Evolutionary conservation across 371 early-diverging fungal species (phyloP), one percentile per base, ranked within the genome.

Genomic region (Catenaria anguillulae): DNA sequence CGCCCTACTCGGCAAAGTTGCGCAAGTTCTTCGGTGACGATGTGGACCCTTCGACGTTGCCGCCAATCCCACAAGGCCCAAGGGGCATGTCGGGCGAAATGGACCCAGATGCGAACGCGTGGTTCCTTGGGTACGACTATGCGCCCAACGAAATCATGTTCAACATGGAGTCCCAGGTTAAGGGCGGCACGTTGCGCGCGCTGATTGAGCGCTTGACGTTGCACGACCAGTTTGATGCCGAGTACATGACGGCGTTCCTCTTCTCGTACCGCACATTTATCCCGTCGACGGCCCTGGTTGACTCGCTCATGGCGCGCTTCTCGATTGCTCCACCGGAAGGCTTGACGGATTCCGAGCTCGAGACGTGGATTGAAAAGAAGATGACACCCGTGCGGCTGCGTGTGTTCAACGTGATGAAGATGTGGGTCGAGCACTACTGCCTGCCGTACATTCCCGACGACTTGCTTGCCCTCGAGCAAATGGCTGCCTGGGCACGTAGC

Each of bases 401-500:
- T n/a, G 93, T 96, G 3, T 87, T 84, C 70, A 92, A 91, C 68
- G 82, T 92, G 13, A 83, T 92, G 68, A 91, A 92, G 65, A 78
- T 80, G 13, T 96, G 97, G 97, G 74, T 96, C 10, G 93, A 93
- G 64, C 75, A 76, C 55, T 85, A 85, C 68, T 92, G 62, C n/a
- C 37, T 65, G n/a, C 40, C 60, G 19, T 34, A 48, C 62, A 75
- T 33, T 67, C 58, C 69, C 6, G 77, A 74, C 24, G 76, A 82
- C 61, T 69, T 72, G 8, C 64, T 67, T 33, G 79, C 83, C 13
- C 71, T 92, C 33, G 81, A 85, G 52, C 77, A 73, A 66, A 74
- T 92, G n/a, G 77, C 84, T 35, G 74, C 85, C 40, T 93, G 92
- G 70, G 84, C 89, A 5, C 74, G 76, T 48, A 87, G 84, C 0